Base-by-base conservation (phyloP, 495 filamentous ascomycete genomes). In the Neurospora intermedia region DNA sequence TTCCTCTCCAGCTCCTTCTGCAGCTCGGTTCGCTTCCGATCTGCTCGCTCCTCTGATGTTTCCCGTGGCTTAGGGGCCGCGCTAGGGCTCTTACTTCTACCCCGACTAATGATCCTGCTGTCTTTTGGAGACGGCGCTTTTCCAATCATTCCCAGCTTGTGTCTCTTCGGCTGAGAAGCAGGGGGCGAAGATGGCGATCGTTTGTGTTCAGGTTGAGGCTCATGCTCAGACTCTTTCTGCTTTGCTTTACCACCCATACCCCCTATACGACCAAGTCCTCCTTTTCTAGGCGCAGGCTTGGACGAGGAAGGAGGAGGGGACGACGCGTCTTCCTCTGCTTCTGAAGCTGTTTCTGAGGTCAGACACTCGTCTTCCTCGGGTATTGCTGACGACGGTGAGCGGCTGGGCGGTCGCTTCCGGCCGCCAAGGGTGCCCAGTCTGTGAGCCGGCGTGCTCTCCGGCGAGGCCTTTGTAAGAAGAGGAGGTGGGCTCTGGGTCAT, bases 1-100 rank as follows among this genome's bases (percentile, higher is more conserved):
- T 89, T 90, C 75, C 79, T 85, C 73, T 90, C 88, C n/a, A 93
- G 80, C 69, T 92, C 87, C 69, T 85, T 84, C 75, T 91, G 89
- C 71, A 93, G 76, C 75, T 90, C 87, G 69, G 86, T 85, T 31
- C 91, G 84, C 75, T 88, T 92, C 71, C 87, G 86, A 72, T 90
- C 84, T 6, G 90, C 88, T 70, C 84, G 87, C 76, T 92, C 88
- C 70, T 86, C 75, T 0, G 82, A 84, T 3, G 84, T 85, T 73
- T 86, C 84, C 27, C 82, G 73, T 5, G 71, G 70, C 35, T 54
- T 74, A 16, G 71, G 43, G 20, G 71, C 6, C 3, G 70, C 71
- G 3, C 72, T 38, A 69, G 69, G 71, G 9, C 54, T 76, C 39
- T 73, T 74, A 69, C 73, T 75, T 71, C 78, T 74, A 6, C 78